Conservation (phyloP, 2,329 filamentous ascomycete genomes). For the Venturia aucupariae region DNA sequence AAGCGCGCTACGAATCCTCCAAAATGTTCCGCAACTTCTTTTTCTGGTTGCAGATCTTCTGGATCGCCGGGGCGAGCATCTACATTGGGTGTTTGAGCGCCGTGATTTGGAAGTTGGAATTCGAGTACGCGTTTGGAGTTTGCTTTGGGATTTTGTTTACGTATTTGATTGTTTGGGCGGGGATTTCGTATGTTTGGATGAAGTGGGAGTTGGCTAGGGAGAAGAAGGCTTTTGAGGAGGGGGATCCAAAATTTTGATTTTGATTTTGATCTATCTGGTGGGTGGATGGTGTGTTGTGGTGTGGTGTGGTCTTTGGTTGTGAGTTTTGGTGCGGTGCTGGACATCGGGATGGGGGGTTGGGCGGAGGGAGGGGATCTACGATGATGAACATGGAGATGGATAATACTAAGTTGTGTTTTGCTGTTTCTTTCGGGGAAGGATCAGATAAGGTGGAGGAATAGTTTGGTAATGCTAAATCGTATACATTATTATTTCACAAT, state of each 20-base stretch:
- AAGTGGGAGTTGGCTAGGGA: constrained; percentile 24
- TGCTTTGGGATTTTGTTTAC: constrained; percentile 22
- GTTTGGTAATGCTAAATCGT: not conserved
- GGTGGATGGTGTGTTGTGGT: not conserved
- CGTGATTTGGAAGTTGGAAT: constrained; percentile 24
- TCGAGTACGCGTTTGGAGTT: constrained; percentile 24
- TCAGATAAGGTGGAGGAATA: not conserved
- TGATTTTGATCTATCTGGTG: no score
- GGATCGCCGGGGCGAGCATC: constrained; percentile 22
- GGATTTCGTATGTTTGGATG: constrained; percentile 18
- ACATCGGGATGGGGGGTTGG: not conserved
- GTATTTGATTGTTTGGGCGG: constrained; percentile 23
- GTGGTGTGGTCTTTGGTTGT: not conserved
- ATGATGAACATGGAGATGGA: not conserved
- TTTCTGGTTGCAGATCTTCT: constrained; percentile 22
- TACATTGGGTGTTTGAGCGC: constrained; percentile 24
- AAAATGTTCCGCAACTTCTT: constrained; percentile 24
- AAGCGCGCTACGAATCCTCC: constrained; percentile 24
- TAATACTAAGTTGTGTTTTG: not conserved
- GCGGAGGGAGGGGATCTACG: not conserved
- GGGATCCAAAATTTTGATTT: constrained; percentile 12
- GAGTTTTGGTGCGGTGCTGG: not conserved
- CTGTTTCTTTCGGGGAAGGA: not conserved
- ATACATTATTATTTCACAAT: not conserved
- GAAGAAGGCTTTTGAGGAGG: constrained; percentile 21